Conservation (phyloP, 305 asterid species). For the Fraxinus ornus region DNA sequence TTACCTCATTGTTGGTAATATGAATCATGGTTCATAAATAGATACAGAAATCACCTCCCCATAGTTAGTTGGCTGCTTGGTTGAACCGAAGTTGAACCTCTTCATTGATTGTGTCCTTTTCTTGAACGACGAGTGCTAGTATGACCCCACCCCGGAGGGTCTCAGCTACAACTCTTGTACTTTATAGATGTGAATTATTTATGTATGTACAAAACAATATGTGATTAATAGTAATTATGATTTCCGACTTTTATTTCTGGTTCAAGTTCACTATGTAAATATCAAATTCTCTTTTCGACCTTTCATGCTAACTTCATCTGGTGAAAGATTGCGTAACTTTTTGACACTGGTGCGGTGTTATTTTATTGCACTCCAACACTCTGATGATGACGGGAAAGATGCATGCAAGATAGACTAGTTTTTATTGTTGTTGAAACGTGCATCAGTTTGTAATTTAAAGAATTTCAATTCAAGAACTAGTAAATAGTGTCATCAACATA, state of each 20-base stretch:
- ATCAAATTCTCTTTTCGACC: not conserved
- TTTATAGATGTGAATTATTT: conserved; percentile 33
- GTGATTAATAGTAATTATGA: not conserved
- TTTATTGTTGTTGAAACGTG: not conserved
- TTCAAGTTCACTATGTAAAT: not conserved
- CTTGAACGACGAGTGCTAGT: conserved; percentile 18
- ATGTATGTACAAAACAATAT: conserved; percentile 22
- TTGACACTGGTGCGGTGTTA: not conserved
- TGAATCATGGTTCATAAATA: conserved; percentile 81
- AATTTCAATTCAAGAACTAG: not conserved
- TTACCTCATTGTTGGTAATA: conserved; percentile 28
- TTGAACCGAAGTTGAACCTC: conserved; percentile 90
- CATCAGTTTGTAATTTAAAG: not conserved
- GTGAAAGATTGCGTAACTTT: not conserved
- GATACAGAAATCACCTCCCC: conserved; percentile 21
- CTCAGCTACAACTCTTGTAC: conserved; percentile 34
- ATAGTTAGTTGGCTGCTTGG: conserved; percentile 44
- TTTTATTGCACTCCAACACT: not conserved
- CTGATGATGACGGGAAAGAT: not conserved
- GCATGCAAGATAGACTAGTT: not conserved
- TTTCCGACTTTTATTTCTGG: not conserved
- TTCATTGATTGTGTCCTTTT: conserved; percentile 1
- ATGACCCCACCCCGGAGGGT: conserved; percentile 3
- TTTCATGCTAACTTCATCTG: not conserved
- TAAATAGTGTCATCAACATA: not conserved